Percentiles rank a stretch among this genome's conserved stretches.
These are phyloP conservation scores for Aspergillus panamensis DNA, from an alignment of 495 filamentous ascomycete genomes.

Conservation along the genomic window DNA sequence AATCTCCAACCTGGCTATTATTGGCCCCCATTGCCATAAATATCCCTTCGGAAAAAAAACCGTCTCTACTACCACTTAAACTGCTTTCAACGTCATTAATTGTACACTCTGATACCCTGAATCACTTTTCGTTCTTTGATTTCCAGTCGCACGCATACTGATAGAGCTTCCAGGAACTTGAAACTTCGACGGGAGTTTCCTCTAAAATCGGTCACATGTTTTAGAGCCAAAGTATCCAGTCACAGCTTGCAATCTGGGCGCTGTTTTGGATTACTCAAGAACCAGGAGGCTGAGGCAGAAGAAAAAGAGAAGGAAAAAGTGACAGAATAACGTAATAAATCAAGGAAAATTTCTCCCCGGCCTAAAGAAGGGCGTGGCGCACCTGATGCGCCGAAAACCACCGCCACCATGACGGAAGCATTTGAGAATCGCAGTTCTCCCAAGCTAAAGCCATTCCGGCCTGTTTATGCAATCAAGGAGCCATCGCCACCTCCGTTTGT, in stretches of 20 bases:
- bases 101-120: no score
- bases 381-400: slow-evolving; percentile 35
- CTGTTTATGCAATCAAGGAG: slow-evolving; percentile 26
- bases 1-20: no score
- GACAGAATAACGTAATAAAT: background rate
- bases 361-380: slow-evolving; percentile 19
- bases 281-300: slow-evolving; percentile 2
- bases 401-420: slow-evolving; percentile 40
- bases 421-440: slow-evolving; percentile 49
- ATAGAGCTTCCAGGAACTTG: background rate
- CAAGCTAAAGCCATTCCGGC: slow-evolving; percentile 20
- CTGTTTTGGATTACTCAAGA: slow-evolving; percentile 9
- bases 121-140: no score
- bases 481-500: slow-evolving; percentile 31
- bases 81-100: no score
- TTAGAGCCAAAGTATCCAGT: background rate
- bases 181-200: background rate
- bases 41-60: no score
- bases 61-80: no score
- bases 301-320: slow-evolving; percentile 8
- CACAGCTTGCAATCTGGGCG: slow-evolving; percentile 6
- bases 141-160: no score
- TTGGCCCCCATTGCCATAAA: no score
- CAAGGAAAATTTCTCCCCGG: slow-evolving; percentile 1
- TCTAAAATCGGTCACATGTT: background rate